Base-by-base conservation (phyloP, 2,329 filamentous ascomycete species). In the Epichloe coenophiala region DNA sequence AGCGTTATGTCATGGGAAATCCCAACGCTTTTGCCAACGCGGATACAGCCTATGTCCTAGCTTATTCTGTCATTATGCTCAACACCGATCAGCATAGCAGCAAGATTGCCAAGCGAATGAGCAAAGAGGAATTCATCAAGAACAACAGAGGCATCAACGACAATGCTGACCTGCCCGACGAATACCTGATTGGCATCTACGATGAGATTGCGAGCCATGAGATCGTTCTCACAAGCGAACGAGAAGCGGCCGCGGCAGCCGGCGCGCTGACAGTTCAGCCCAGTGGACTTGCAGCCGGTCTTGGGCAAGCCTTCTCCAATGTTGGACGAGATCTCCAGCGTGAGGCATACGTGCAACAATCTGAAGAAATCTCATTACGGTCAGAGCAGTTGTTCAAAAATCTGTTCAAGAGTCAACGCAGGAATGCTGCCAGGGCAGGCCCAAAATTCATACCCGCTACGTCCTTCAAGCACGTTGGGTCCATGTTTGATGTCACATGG, bases 101-200 rank as follows among this genome's bases (percentile, higher is more conserved):
- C 56, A 95, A 96, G 65, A 78, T 98, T 59, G 75, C 73, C 2
- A 81, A 79, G 58, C 83, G 89, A 49, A 98, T 98, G 93, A 94
- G 84, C 27, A 89, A 89, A 57, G 86, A 95, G 55, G 94, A 98
- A 58, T 98, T 98, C 63, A 95, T 98, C 72, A 96, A 95, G 73
- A 98, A 98, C 69, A 98, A 98, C 66, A 77, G 93, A 31, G 93
- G 93, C 52, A 98, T 98, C 72, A 97, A 98, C 68, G 93, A 98
- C 68, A 91, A 87, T 58, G 86, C 88, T 33, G 88, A 97, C 70
- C 71, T 98, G 53, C 93, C 94, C 0, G 83, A 94, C 47, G 93
- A 98, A 38, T 98, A 98, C 62, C 80, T 98, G 2, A 75, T 80
- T 31, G 80, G 77, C 5, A 97, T 98, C 49, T 98, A 84, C 58